A percentile compares a stretch with the other conserved stretches of the same genome.
Conservation (phyloP, 768 basidiomycete species). For the Termitomyces sp. region DNA sequence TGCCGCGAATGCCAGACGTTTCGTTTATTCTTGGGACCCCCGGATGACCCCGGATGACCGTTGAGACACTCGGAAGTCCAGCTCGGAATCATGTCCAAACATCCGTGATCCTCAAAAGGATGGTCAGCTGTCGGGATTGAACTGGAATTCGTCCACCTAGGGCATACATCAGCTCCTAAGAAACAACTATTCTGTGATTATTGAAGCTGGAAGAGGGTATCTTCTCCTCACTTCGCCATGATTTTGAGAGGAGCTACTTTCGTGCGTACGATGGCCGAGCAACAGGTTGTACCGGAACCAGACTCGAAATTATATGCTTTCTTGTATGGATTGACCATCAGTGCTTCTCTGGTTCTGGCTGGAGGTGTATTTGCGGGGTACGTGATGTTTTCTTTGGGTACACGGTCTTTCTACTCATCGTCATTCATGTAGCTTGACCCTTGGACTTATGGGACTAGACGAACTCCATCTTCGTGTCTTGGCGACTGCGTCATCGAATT, state of each 20-base stretch:
- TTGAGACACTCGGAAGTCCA: not conserved
- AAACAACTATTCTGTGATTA: too few relatives aligned
- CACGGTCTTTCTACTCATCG: not conserved
- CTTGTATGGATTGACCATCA: conserved; percentile 67
- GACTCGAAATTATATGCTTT: conserved; percentile 57
- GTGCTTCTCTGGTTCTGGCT: conserved; percentile 64
- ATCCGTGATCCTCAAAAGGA: not conserved
- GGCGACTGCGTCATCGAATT: conserved; percentile 72
- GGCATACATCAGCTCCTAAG: not conserved
- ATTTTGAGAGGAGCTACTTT: not conserved
- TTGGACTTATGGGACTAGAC: conserved; percentile 94
- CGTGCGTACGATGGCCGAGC: not conserved
- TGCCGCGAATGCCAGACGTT: not conserved
- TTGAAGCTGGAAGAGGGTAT: too few relatives aligned
- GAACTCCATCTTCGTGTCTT: conserved; percentile 88
- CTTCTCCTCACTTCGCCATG: not conserved
- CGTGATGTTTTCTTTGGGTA: conserved; percentile 18
- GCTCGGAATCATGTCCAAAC: not conserved
- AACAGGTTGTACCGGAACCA: conserved; percentile 15
- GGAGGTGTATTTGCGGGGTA: conserved; percentile 95
- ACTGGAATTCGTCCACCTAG: too few relatives aligned
- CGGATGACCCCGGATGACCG: not conserved
- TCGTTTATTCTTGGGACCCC: not conserved
- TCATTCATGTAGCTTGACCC: conserved; percentile 57
- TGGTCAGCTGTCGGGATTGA: not conserved